Conservation (phyloP, 2,329 filamentous ascomycete species). For the Dactylellina cionopaga region DNA sequence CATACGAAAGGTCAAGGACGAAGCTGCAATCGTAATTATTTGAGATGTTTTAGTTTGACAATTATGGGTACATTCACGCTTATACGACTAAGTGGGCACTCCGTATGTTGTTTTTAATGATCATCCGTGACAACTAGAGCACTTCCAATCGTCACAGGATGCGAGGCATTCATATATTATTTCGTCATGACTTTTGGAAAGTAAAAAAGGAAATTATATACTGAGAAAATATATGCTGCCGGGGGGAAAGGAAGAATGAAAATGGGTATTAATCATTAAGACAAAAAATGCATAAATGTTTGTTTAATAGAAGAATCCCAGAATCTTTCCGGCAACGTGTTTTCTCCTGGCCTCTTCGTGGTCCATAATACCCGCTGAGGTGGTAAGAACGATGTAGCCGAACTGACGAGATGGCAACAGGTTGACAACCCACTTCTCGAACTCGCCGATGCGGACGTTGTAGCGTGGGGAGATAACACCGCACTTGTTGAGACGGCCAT, state of each 20-base stretch:
- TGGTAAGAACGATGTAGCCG: slow-evolving; percentile 98
- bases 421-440: slow-evolving; percentile 99
- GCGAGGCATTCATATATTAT: slow-evolving; percentile 40
- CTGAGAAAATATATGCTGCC: slow-evolving; percentile 11
- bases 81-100: background rate
- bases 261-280: slow-evolving; percentile 35
- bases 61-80: slow-evolving; percentile 6
- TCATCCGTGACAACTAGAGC: slow-evolving; percentile 51
- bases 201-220: slow-evolving; percentile 37
- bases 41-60: background rate
- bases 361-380: slow-evolving; percentile 99
- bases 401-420: slow-evolving; percentile 99
- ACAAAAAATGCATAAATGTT: background rate
- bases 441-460: slow-evolving; percentile 96
- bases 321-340: slow-evolving; percentile 99
- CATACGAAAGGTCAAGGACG: too few relatives aligned
- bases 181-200: slow-evolving; percentile 46
- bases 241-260: background rate
- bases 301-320: slow-evolving; percentile 73
- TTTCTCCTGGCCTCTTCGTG: slow-evolving; percentile 99
- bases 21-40: background rate
- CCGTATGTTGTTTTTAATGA: slow-evolving; percentile 16
- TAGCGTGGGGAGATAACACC: slow-evolving; percentile 96
- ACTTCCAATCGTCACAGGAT: slow-evolving; percentile 51
- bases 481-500: slow-evolving; percentile 72